Evolutionary conservation across 495 filamentous ascomycete genomes (phyloP), one percentile per base, ranked within the genome.

Genomic region (Penicillium waksmanii): DNA sequence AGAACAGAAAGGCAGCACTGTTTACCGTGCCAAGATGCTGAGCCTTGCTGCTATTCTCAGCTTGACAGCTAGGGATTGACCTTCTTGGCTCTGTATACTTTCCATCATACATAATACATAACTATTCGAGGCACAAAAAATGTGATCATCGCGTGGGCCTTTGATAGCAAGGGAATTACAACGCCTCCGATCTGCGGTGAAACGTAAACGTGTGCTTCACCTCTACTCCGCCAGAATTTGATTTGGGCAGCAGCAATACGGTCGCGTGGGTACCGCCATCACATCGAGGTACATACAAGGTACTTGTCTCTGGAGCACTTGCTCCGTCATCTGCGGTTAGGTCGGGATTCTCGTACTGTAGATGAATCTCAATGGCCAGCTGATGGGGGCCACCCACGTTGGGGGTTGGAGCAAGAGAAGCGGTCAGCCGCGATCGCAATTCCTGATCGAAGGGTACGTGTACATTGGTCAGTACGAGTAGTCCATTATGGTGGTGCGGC

Each of bases 371-470:
- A 35, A 34, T 34, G 51, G 38, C 42, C 27, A 17, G 62, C 60
- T 60, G 61, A 64, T 54, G 50, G 62, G 49, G 54, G 42, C 31
- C 42, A 23, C 48, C 42, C 54, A 56, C 51, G 17, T 42, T 55
- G 36, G 33, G 48, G 36, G 36, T 53, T 47, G 61, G 68, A 49
- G 43, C 47, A 57, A 53, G 61, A 70, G 57, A 36, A 70, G 67
- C 67, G 67, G 67, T 70, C 67, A 70, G 65, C 58, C 60, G 43
- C 51, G 51, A 65, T 58, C 51, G 38, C 8, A 57, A 70, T 63
- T 15, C 36, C 38, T 43, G 35, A 51, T 17, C 57, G 8, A 40
- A 9, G 11, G 15, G 36, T 46, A 15, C 17, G n/a, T 1, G 17
- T 44, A 12, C n/a, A 46, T n/a, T 12, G 15, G 36, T 38, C 36